phyloP scores from a whole-genome alignment of 2,329 filamentous ascomycete genomes.

The Neocatenulostroma microsporum region DNA sequence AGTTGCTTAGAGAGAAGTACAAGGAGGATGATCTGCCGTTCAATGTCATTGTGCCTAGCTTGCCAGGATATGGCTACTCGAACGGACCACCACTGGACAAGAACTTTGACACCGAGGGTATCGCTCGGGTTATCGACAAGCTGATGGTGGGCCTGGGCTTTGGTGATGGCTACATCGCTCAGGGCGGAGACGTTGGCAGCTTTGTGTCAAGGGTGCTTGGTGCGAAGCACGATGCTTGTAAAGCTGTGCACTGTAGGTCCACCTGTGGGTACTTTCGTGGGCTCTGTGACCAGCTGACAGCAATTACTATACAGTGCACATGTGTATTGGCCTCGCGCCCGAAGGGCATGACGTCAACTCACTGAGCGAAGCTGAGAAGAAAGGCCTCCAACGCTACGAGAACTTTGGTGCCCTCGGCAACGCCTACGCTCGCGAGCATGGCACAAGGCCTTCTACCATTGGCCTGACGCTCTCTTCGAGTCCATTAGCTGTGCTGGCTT shows the following conservation, averaged over 20 bases:
- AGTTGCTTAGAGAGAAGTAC: conserved; percentile 42
- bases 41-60: conserved; percentile 49
- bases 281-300: not conserved
- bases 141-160: conserved; percentile 50
- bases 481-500: conserved; percentile 49
- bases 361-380: conserved; percentile 16
- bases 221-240: conserved; percentile 39
- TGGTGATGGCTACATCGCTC: conserved; percentile 43
- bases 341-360: conserved; percentile 7
- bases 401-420: conserved; percentile 30
- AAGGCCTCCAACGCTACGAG: conserved; percentile 15
- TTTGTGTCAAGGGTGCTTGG: conserved; percentile 39
- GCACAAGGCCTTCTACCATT: conserved; percentile 48
- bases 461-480: conserved; percentile 46
- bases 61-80: conserved; percentile 50
- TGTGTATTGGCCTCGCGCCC: conserved; percentile 13
- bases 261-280: not conserved
- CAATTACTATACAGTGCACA: conserved; percentile 8
- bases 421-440: conserved; percentile 48
- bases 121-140: conserved; percentile 41
- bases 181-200: conserved; percentile 52
- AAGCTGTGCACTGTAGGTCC: conserved; percentile 30
- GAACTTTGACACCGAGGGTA: conserved; percentile 36
- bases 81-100: conserved; percentile 40
- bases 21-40: conserved; percentile 46